Conservation (phyloP, 129 eudicot species). For the Tanacetum coccineum region DNA sequence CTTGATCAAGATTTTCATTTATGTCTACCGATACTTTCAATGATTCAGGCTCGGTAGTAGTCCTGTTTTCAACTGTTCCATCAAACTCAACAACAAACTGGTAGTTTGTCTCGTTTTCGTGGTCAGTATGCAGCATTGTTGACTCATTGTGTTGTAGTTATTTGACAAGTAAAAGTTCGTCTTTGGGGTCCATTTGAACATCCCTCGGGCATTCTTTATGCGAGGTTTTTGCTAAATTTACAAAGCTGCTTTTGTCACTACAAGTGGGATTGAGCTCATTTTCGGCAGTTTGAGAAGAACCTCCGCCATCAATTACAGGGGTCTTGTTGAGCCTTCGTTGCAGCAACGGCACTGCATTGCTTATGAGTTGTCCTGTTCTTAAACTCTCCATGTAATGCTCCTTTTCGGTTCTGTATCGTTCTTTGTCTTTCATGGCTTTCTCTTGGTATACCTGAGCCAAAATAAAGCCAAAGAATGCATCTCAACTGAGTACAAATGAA, state of each 20-base stretch:
- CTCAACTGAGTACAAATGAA: background rate
- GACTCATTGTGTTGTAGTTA: background rate
- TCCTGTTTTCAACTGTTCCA: background rate
- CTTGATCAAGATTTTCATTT: constrained; percentile 15
- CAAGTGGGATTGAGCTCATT: constrained; percentile 35
- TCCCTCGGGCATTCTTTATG: constrained; percentile 20
- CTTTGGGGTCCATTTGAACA: background rate
- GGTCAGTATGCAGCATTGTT: too few species aligned
- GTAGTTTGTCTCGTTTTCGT: too few species aligned
- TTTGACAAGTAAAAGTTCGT: background rate
- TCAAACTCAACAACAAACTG: too few species aligned
- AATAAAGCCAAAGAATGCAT: constrained; percentile 1
- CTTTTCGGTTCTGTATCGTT: constrained; percentile 66
- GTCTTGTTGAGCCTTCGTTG: constrained; percentile 33
- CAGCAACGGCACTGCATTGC: constrained; percentile 36
- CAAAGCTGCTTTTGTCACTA: constrained; percentile 35
- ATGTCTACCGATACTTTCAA: background rate
- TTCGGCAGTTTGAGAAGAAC: constrained; percentile 31
- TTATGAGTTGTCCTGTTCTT: constrained; percentile 31
- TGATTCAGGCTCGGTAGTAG: background rate
- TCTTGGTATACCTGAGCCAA: constrained; percentile 67
- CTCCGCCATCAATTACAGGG: constrained; percentile 25
- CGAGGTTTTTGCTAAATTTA: constrained; percentile 13
- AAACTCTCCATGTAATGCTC: constrained; percentile 48
- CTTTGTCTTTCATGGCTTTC: constrained; percentile 66